These are phyloP conservation scores for Vaccinium corymbosum DNA, from an alignment of 148 eudicot species.

Conservation along the genomic window DNA sequence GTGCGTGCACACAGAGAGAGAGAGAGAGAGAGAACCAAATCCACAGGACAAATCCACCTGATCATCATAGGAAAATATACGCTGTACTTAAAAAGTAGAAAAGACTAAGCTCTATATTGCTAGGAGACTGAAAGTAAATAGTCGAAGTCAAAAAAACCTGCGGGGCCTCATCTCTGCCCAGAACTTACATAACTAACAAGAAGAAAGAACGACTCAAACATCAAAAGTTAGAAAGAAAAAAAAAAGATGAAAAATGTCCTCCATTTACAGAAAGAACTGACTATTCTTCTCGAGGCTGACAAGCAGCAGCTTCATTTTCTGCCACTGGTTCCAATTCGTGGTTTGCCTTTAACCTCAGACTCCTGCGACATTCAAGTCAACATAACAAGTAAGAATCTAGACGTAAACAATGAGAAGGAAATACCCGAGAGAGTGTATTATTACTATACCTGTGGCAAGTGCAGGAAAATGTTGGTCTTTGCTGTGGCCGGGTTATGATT, in stretches of 20 bases:
- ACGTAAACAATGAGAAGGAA: background rate
- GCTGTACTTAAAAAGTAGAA: background rate
- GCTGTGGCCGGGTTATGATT: constrained; percentile 92
- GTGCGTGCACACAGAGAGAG: no score
- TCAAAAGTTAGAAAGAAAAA: background rate
- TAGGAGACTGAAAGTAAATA: background rate
- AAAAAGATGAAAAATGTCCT: background rate
- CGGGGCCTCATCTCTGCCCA: background rate
- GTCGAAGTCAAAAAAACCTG: background rate
- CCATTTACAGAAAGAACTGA: constrained; percentile 4
- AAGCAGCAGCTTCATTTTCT: constrained; percentile 33
- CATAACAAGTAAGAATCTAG: background rate
- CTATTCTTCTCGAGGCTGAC: constrained; percentile 2
- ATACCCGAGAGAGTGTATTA: background rate
- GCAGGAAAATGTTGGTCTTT: constrained; percentile 63
- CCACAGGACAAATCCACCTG: background rate
- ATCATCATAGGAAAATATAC: background rate
- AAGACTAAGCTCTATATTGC: background rate
- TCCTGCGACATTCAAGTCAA: constrained; percentile 43
- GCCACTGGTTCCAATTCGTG: constrained; percentile 41
- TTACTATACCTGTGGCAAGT: constrained; percentile 62
- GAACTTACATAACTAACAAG: background rate
- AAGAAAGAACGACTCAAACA: background rate
- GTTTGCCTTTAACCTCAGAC: constrained; percentile 85
- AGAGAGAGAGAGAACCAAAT: no score